A percentile compares a stretch with the other conserved stretches of the same genome.
phyloP scores from a whole-genome alignment of 176 grass and related monocot species.

The Cymbopogon citratus region DNA sequence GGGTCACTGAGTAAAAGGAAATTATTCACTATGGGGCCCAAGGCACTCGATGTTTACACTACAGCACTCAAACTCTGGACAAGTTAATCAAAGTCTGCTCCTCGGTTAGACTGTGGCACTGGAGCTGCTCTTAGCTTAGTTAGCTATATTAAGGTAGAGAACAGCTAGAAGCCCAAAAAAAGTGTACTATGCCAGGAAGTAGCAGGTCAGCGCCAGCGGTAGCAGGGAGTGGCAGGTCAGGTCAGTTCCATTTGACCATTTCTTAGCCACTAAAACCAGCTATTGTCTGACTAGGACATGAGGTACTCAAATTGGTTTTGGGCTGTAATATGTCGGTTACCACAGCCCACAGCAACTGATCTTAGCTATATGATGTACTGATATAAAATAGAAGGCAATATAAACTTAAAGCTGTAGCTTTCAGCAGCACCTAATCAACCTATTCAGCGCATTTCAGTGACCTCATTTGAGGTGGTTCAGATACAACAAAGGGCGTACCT shows the following conservation, averaged over 20 bases:
- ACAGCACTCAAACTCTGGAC: too few relatives aligned
- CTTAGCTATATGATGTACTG: neutral
- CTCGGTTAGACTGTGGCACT: too few relatives aligned
- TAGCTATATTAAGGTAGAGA: neutral
- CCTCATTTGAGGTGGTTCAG: neutral
- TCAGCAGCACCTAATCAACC: neutral
- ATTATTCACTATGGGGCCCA: too few relatives aligned
- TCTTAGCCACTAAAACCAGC: neutral
- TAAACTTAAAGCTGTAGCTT: neutral
- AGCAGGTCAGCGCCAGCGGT: neutral
- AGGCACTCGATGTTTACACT: too few relatives aligned
- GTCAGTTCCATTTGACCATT: neutral
- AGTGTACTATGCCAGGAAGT: neutral
- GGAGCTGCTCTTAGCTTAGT: too few relatives aligned
- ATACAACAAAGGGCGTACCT: too few relatives aligned
- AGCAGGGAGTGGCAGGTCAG: neutral
- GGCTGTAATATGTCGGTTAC: neutral
- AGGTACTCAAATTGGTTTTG: neutral
- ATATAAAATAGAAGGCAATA: neutral
- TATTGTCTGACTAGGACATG: neutral
- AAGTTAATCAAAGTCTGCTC: too few relatives aligned
- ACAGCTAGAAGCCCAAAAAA: neutral
- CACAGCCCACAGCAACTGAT: neutral
- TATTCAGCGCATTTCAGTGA: neutral
- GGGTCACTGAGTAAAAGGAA: too few relatives aligned